Conservation (phyloP, 2,329 filamentous ascomycete genomes). For the Aspergillus aculeatinus region DNA sequence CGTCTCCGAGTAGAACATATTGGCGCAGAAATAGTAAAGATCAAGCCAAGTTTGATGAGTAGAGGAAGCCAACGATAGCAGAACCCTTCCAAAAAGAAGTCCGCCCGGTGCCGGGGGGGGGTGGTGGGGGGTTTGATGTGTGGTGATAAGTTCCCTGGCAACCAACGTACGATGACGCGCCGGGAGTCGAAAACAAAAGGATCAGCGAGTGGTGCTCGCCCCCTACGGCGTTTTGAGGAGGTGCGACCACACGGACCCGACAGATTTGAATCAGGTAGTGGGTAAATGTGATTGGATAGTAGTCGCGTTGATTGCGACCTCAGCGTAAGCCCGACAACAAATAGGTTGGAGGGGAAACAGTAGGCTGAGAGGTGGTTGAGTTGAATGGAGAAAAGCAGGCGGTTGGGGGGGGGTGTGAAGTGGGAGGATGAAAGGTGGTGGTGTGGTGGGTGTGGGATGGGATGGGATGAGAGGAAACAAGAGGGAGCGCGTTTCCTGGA, state of each 20-base stretch:
- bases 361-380: background rate
- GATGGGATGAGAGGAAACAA: background rate
- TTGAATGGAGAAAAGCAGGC: background rate
- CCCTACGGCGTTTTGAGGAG: constrained; percentile 6
- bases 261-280: background rate
- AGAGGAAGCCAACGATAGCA: constrained; percentile 33
- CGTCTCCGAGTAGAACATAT: constrained; percentile 97
- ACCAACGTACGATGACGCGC: constrained; percentile 33
- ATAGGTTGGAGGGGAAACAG: constrained; percentile 7
- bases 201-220: constrained; percentile 16
- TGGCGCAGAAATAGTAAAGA: constrained; percentile 19
- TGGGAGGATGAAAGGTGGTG: background rate
- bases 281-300: constrained; percentile 2
- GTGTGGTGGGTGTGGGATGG: no score
- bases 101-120: constrained; percentile 37
- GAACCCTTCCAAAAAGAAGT: constrained; percentile 17
- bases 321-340: constrained; percentile 9
- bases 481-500: constrained; percentile 4
- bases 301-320: constrained; percentile 1
- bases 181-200: constrained; percentile 33
- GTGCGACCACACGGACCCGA: background rate
- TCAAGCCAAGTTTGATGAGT: constrained; percentile 10
- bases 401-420: background rate
- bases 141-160: constrained; percentile 19
- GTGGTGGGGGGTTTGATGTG: constrained; percentile 22